Evolutionary conservation across 2,329 filamentous ascomycete genomes (phyloP), one percentile per base, ranked within the genome.

Genomic region (Pseudocercospora vitis): DNA sequence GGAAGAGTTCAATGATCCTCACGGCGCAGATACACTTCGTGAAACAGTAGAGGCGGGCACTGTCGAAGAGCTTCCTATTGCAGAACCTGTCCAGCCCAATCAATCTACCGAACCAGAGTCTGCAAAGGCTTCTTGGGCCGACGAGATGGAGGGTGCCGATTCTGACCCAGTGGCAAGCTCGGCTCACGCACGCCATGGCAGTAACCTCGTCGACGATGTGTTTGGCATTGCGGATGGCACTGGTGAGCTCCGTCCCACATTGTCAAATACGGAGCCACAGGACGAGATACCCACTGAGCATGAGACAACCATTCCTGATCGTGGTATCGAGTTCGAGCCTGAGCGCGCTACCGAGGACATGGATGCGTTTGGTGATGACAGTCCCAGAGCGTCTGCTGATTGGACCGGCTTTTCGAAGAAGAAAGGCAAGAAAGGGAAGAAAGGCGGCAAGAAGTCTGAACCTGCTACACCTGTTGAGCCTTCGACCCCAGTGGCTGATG

Each of bases 391-490:
- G 37, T 31, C 53, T 24, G 53, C 44, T 21, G 53, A 56, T 11
- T 52, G 53, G 49, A 48, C 53, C 19, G 31, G 51, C 4, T 33
- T 39, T 9, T 37, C 50, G 5, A 60, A 56, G 31, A 59, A 59
- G 52, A 61, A 59, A 52, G 56, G 55, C 12, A 65, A 64, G 59
- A 59, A 55, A 29, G 54, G 52, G 2, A 58, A 58, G 39, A 55
- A 55, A 29, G 51, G 46, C 7, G 45, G 40, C 40, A 56, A 56
- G 53, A 50, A 23, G n/a, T 19, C 32, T n/a, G 52, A 51, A 21
- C 12, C 52, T 26, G 40, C 19, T 3, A 45, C 40, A 11, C 40
- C 40, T 9, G 23, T 29, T 18, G 19, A n/a, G 40, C 21, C 40
- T 42, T 19, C 37, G 1, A 24, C 37, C 7, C 37, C 37, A 11